Conservation (phyloP, 2,329 filamentous ascomycete species). For the Alternaria brassicae region DNA sequence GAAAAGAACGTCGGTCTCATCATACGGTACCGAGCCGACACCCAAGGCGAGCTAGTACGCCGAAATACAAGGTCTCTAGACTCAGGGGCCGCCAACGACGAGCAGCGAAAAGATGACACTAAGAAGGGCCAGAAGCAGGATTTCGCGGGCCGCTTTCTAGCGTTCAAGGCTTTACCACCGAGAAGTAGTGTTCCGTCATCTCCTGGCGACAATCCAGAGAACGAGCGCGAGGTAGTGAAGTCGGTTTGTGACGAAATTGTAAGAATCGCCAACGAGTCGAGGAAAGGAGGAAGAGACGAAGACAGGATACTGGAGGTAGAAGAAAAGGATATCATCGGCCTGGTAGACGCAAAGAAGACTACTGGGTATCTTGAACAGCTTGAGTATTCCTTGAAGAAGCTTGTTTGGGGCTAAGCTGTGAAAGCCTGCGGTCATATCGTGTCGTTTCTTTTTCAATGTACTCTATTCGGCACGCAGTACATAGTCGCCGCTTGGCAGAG, state of each 20-base stretch:
- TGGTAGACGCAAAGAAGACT: constrained; percentile 84
- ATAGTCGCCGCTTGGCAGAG: background rate
- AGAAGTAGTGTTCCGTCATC: constrained; percentile 49
- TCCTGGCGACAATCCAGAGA: constrained; percentile 42
- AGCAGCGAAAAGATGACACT: constrained; percentile 14
- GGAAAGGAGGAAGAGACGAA: constrained; percentile 53
- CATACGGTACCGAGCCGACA: constrained; percentile 75
- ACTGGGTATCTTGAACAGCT: constrained; percentile 87
- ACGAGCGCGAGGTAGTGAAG: constrained; percentile 63
- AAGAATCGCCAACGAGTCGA: constrained; percentile 64
- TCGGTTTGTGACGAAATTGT: constrained; percentile 80
- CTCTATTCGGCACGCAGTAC: background rate
- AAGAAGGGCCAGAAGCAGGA: constrained; percentile 31
- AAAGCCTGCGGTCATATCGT: background rate
- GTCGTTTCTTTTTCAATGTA: background rate
- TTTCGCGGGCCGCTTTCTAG: constrained; percentile 52
- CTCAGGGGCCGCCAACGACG: constrained; percentile 49
- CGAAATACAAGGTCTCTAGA: constrained; percentile 84
- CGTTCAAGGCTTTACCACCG: constrained; percentile 64
- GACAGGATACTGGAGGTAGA: constrained; percentile 53
- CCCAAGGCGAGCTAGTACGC: constrained; percentile 73
- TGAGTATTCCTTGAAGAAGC: constrained; percentile 88
- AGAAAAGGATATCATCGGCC: constrained; percentile 76
- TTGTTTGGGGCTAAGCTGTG: constrained; percentile 73
- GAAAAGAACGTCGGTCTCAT: constrained; percentile 83